phyloP scores from a whole-genome alignment of 2,329 filamentous ascomycete genomes.

The Fusarium torreyae region DNA sequence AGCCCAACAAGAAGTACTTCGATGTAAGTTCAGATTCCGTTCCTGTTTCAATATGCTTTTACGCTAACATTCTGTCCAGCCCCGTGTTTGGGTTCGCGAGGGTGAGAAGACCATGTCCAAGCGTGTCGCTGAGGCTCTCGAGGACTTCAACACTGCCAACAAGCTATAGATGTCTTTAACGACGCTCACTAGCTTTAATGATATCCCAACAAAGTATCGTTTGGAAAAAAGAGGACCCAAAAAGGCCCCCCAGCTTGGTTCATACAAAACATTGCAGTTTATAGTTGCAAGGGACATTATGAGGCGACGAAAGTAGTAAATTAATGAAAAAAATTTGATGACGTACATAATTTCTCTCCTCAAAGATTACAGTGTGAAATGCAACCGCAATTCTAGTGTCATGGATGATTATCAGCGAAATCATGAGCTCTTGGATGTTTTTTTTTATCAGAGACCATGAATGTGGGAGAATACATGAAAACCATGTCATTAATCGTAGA shows the following conservation, averaged over 20 bases:
- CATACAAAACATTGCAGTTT: conserved; percentile 32
- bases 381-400: background rate
- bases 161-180: conserved; percentile 53
- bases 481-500: conserved; percentile 41
- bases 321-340: conserved; percentile 43
- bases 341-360: conserved; percentile 19
- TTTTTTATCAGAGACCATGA: background rate
- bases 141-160: conserved; percentile 83
- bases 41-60: background rate
- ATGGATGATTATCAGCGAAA: too few relatives aligned
- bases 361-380: background rate
- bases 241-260: conserved; percentile 25
- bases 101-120: conserved; percentile 97
- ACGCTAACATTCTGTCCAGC: conserved; percentile 61
- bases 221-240: conserved; percentile 33
- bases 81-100: conserved; percentile 94
- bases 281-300: conserved; percentile 37
- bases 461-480: conserved; percentile 12
- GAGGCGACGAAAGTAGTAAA: conserved; percentile 47
- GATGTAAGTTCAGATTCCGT: conserved; percentile 61
- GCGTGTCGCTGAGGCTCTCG: conserved; percentile 84
- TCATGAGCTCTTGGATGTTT: too few relatives aligned
- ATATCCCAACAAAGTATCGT: conserved; percentile 37
- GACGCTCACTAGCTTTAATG: conserved; percentile 29
- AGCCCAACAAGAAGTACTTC: conserved; percentile 99